Evolutionary conservation across 352 stramenopile genomes (phyloP).

Genomic region (Globisporangium orthogonon): DNA sequence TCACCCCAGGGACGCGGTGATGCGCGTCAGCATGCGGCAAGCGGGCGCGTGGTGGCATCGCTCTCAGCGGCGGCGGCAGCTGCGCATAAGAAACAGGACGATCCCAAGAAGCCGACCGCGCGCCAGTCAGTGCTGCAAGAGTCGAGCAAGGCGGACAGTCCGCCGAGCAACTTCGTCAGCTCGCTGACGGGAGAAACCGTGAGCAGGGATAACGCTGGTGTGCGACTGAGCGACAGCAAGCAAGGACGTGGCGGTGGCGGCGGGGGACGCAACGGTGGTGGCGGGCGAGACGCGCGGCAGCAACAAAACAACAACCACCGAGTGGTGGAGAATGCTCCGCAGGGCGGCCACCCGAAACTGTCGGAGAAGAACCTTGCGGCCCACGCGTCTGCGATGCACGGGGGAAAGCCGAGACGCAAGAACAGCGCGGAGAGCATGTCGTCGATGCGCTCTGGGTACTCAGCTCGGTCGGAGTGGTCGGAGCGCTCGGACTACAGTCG

Average conservation of each 20-base stretch:
- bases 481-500: conserved; percentile 16
- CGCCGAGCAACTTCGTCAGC: conserved; percentile 20
- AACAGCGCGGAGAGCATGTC: conserved; percentile 51
- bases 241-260: conserved; percentile 1
- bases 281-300: conserved; percentile 10
- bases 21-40: conserved; percentile 12
- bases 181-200: conserved; percentile 25
- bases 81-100: conserved; percentile 7
- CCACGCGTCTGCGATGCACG: conserved; percentile 11
- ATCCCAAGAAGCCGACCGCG: conserved; percentile 10
- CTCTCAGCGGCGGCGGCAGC: conserved; percentile 1
- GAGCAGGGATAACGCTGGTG: conserved; percentile 8
- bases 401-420: conserved; percentile 31
- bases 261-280: background rate
- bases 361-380: conserved; percentile 14
- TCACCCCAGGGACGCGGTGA: conserved; percentile 15
- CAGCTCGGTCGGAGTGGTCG: conserved; percentile 20
- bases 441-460: conserved; percentile 34
- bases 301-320: conserved; percentile 16
- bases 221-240: conserved; percentile 8
- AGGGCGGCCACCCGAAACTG: conserved; percentile 14
- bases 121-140: conserved; percentile 1
- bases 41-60: conserved; percentile 19
- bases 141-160: background rate
- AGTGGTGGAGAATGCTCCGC: conserved; percentile 15